Evolutionary conservation across 495 filamentous ascomycete genomes (phyloP).

Genomic region (Aspergillus wentii): DNA sequence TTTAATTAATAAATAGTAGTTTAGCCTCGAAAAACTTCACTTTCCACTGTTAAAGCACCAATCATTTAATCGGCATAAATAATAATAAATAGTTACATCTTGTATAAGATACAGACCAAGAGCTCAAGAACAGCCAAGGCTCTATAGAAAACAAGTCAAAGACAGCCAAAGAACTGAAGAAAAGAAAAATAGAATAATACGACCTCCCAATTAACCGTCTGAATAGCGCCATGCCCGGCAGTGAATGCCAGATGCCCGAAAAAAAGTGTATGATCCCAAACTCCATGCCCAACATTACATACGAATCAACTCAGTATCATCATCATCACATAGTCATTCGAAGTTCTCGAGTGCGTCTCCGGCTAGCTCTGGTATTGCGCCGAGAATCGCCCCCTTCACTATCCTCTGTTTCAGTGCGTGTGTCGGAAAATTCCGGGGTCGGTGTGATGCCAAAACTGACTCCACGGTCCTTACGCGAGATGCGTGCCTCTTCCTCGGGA

Average conservation of each 20-base stretch:
- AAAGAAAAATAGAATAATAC: neutral
- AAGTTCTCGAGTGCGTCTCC: conserved; percentile 28
- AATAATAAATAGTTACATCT: no score
- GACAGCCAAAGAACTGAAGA: neutral
- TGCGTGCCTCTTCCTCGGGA: conserved; percentile 58
- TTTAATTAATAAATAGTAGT: no score
- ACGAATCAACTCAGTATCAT: conserved; percentile 3
- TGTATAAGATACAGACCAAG: no score
- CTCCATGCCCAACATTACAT: conserved; percentile 2
- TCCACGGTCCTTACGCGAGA: conserved; percentile 43
- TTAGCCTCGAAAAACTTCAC: no score
- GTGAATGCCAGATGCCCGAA: neutral
- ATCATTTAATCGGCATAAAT: no score
- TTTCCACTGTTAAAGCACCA: no score
- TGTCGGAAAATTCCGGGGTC: conserved; percentile 35
- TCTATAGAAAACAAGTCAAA: no score
- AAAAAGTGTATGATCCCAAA: neutral
- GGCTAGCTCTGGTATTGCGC: conserved; percentile 32
- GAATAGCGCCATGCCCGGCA: neutral
- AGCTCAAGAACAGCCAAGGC: no score
- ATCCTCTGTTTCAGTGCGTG: conserved; percentile 31
- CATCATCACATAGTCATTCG: conserved; percentile 37
- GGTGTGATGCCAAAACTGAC: conserved; percentile 33
- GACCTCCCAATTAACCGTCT: neutral
- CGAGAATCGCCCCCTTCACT: conserved; percentile 29